Evolutionary conservation across 2,329 filamentous ascomycete species (phyloP).

Genomic region (Sporothrix pseudoabietina): DNA sequence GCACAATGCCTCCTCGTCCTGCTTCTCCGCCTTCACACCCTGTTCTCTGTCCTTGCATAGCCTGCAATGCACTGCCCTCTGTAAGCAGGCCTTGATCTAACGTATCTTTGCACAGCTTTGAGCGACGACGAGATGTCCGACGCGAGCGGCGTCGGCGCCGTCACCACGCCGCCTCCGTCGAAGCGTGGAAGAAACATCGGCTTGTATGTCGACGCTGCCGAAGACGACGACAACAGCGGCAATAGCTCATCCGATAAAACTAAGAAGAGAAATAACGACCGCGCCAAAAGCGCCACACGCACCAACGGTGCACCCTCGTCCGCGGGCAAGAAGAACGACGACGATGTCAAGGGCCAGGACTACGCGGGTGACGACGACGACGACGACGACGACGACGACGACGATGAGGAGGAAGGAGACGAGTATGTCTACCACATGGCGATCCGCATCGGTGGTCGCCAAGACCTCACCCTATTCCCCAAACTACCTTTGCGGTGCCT

Average conservation of each 20-base stretch:
- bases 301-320: conserved; percentile 6
- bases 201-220: conserved; percentile 35
- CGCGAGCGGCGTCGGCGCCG: conserved; percentile 36
- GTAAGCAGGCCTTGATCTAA: neutral
- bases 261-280: conserved; percentile 33
- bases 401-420: conserved; percentile 46
- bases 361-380: conserved; percentile 31
- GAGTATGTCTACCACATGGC: neutral
- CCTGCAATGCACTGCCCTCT: neutral
- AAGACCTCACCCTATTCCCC: neutral
- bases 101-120: conserved; percentile 40
- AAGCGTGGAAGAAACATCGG: conserved; percentile 43
- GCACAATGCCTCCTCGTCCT: neutral
- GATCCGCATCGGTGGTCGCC: too few relatives aligned
- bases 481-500: too few relatives aligned
- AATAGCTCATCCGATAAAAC: conserved; percentile 35
- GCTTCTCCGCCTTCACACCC: neutral
- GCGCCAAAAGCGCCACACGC: neutral
- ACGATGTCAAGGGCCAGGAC: neutral
- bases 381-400: conserved; percentile 39
- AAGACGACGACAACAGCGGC: conserved; percentile 37
- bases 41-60: neutral
- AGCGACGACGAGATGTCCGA: conserved; percentile 50
- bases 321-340: conserved; percentile 20
- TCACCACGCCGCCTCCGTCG: conserved; percentile 35